phyloP scores from a whole-genome alignment of 257 asterid species.

The Paraleonurus japonicus region DNA sequence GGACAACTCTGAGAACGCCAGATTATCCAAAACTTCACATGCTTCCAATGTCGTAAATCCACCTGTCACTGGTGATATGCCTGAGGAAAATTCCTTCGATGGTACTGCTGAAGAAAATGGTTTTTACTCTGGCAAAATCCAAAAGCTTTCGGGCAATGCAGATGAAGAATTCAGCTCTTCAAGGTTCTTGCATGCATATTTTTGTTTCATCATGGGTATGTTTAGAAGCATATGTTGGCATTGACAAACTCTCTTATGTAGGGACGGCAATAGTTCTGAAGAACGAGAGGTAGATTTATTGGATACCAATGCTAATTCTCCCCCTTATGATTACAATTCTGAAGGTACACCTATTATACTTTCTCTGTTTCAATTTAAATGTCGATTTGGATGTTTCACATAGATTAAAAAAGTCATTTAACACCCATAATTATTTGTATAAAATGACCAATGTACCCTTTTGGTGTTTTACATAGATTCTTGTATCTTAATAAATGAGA shows the following conservation, averaged over 20 bases:
- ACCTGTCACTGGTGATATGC: slow-evolving; percentile 31
- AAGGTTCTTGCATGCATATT: slow-evolving; percentile 45
- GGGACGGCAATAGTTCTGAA: slow-evolving; percentile 37
- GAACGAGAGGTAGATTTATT: slow-evolving; percentile 40
- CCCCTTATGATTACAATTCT: slow-evolving; percentile 31
- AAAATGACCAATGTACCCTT: too few relatives aligned
- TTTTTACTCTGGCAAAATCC: slow-evolving; percentile 30
- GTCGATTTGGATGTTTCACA: too few relatives aligned
- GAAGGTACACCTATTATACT: slow-evolving; percentile 43
- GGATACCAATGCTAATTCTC: slow-evolving; percentile 34
- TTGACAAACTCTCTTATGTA: slow-evolving; percentile 28
- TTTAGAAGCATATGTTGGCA: slow-evolving; percentile 17
- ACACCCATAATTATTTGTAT: too few relatives aligned
- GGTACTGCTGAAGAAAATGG: slow-evolving; percentile 39
- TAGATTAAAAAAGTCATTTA: too few relatives aligned
- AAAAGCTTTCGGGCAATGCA: slow-evolving; percentile 25
- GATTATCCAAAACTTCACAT: slow-evolving; percentile 27
- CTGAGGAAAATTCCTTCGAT: slow-evolving; percentile 29
- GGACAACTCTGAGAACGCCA: slow-evolving; percentile 32
- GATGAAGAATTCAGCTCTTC: slow-evolving; percentile 42
- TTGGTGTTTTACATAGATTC: too few relatives aligned
- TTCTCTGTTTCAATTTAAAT: too few relatives aligned
- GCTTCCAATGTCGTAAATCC: slow-evolving; percentile 35
- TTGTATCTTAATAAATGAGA: too few relatives aligned
- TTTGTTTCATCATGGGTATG: slow-evolving; percentile 13